Conservation (phyloP, 2,329 filamentous ascomycete species). For the Botrytis porri region DNA sequence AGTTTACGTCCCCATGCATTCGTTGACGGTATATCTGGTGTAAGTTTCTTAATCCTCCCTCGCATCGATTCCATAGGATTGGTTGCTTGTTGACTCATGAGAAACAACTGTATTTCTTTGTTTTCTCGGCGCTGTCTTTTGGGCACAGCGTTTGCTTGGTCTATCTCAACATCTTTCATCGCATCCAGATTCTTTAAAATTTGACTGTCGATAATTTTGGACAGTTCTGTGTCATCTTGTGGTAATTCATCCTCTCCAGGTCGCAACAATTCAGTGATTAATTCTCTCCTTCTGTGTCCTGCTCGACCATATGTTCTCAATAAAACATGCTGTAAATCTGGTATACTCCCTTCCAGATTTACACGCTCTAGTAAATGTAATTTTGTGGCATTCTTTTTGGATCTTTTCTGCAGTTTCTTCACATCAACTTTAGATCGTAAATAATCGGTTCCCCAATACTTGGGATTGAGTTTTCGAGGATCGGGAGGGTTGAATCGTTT, state of each 20-base stretch:
- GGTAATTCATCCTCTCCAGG: constrained; percentile 39
- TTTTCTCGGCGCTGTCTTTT: constrained; percentile 2
- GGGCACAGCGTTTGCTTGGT: background rate
- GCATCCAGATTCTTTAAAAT: background rate
- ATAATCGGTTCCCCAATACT: constrained; percentile 12
- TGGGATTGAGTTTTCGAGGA: constrained; percentile 3
- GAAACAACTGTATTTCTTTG: background rate
- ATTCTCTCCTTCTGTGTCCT: constrained; percentile 50
- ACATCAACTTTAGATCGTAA: constrained; percentile 4
- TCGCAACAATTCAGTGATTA: constrained; percentile 44
- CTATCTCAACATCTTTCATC: background rate
- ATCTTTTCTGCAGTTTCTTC: background rate
- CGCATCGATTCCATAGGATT: constrained; percentile 20
- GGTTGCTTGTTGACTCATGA: constrained; percentile 28
- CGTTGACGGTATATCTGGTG: constrained; percentile 43
- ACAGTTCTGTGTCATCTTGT: constrained; percentile 43
- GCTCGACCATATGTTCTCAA: constrained; percentile 51
- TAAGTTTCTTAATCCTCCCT: constrained; percentile 12
- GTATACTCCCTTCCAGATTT: constrained; percentile 47
- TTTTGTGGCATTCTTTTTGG: constrained; percentile 40
- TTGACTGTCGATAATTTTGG: constrained; percentile 31
- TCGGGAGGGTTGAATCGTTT: constrained; percentile 43
- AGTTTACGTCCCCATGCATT: constrained; percentile 52
- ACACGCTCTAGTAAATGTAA: constrained; percentile 47
- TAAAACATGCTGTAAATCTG: constrained; percentile 49